Base-by-base conservation (phyloP, 257 asterid genomes). In the Galeopsis tetrahit region DNA sequence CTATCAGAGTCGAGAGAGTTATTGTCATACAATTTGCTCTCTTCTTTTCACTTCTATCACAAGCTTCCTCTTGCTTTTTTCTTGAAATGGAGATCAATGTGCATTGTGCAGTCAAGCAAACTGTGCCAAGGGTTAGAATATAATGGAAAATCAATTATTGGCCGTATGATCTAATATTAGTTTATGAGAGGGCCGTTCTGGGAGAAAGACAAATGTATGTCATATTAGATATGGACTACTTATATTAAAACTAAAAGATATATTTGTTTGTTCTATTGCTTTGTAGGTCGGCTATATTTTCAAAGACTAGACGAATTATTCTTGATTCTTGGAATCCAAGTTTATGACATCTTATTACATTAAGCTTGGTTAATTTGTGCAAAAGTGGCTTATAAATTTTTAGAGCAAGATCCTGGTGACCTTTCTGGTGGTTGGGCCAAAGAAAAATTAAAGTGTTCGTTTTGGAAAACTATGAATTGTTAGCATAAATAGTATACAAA, bases 1-100 rank as follows among this genome's bases (percentile, higher is more conserved):
- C 90, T 78, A 78, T 83, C 91, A 84, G 75, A 84, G 74, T 83
- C 87, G 87, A 82, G 99, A 91, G 83, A 86, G 96, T 78, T 71
- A 34, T 64, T 69, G 73, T 66, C 44, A 39, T 61, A 34, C 59
- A 52, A 52, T 52, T 3, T 57, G 34, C 35, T 53, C 11, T 8
- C 9, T 31, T 56, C 36, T 61, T 56, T 59, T 58, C 34, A 14
- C 58, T 66, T 61, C 44, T 58, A 7, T 66, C 58, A 70, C 70
- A 42, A 72, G 8, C 5, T 56, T 51, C 56, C 14, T 35, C 40
- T 51, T 14, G 10, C 53, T 35, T 56, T 33, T 61, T 36, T 13
- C 44, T 28, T 39, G 28, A 14, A 15, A 21, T 21, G 28, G 28
- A 21, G 0, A 21, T 21, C 28, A 21, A 21, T 21, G 28, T 21